Evolutionary conservation across 169 alveolate genomes (phyloP).

Genomic region (Eimeria sp.): DNA sequence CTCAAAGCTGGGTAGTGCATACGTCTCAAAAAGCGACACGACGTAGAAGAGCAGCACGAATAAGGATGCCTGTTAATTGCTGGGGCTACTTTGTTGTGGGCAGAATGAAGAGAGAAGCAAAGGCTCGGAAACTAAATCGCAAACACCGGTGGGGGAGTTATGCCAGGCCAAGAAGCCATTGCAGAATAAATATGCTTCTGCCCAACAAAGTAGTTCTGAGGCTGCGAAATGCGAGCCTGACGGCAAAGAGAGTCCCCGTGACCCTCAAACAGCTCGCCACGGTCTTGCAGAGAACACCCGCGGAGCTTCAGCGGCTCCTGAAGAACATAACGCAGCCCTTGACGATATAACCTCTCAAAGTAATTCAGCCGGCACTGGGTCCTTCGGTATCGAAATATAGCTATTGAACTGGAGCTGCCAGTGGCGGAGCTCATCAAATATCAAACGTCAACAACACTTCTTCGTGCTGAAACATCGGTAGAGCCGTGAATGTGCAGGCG

Average conservation of each 20-base stretch:
- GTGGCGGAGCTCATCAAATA: not conserved
- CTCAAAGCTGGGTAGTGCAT: not conserved
- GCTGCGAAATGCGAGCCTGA: not conserved
- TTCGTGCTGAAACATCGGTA: not conserved
- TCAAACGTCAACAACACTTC: not conserved
- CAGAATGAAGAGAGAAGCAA: not conserved
- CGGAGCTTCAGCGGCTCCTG: not conserved
- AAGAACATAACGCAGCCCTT: not conserved
- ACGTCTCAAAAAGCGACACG: not conserved
- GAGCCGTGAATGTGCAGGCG: not conserved
- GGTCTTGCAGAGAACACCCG: not conserved
- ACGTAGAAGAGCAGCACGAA: not conserved
- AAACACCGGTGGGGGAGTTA: not conserved
- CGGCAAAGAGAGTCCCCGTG: not conserved
- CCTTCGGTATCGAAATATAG: not conserved
- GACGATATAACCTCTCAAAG: not conserved
- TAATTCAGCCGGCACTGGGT: conserved; percentile 7
- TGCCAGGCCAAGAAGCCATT: not conserved
- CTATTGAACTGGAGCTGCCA: not conserved
- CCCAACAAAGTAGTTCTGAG: not conserved
- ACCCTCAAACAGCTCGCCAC: not conserved
- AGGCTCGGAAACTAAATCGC: not conserved
- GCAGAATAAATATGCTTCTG: not conserved
- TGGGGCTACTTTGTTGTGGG: not conserved
- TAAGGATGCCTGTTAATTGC: not conserved